Evolutionary conservation across 2,329 filamentous ascomycete species (phyloP), one percentile per base, ranked within the genome.

Genomic region (Lecanicillium sp.): DNA sequence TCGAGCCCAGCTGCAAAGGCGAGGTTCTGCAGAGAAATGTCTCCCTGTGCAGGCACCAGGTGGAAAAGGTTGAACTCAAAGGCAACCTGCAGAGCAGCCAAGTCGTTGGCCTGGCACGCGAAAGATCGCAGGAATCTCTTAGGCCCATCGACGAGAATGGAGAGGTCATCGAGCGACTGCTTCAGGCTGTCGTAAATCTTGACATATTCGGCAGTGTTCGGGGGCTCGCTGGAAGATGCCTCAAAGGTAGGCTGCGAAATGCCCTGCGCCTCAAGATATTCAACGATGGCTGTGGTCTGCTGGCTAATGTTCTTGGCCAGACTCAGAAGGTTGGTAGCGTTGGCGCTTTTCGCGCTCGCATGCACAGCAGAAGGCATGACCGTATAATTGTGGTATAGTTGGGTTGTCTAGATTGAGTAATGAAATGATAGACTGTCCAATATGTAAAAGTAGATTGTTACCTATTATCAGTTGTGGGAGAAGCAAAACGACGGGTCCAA

Each of bases 21-120:
- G 19, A 63, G 48, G 3, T 56, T 51, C 1, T 47, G 20, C 4
- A 62, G 2, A 1, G 29, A 49, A 1, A 64, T 57, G 0, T 49
- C 51, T 0, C 53, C 49, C 5, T 53, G 38, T 2, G 27, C 21
- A 1, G 56, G 56, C 3, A 63, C 53, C 0, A 59, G 15, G 2
- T 27, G 39, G 49, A 62, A 63, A 35, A 63, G 60, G 2, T 55
- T 26, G 35, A 60, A 61, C 4, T 61, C 53, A 2, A 60, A 48
- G 3, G 55, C 59, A 3, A 60, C 46, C 30, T 60, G 56, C 15
- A 56, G 35, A 15, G 55, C 58, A 17, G 51, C 58, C 1, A 61
- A 33, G 5, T 60, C 56, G 33, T 58, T 54, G 14, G 50, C 45
- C 5, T 11, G 19, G 1, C 39, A 38, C 7, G 15, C 17, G 15